Percentiles rank a stretch among this genome's conserved stretches.
Evolutionary conservation across 2,329 filamentous ascomycete genomes (phyloP).

Genomic region (Clonostachys rhizophaga): DNA sequence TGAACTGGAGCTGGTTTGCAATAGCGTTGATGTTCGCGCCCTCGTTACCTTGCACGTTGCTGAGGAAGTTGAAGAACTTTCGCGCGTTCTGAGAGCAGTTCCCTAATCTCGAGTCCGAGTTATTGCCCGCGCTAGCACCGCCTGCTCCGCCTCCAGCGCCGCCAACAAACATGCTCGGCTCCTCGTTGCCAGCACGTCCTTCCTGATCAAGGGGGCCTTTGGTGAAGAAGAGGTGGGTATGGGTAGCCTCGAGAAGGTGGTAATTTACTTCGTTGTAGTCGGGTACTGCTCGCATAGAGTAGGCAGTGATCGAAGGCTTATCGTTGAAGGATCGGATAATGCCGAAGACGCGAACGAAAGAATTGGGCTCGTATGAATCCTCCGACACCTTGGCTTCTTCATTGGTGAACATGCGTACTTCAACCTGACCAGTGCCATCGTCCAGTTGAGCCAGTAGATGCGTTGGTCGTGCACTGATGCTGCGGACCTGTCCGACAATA

Average conservation of each 20-base stretch:
- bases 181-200: constrained; percentile 30
- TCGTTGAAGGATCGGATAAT: constrained; percentile 79
- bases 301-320: constrained; percentile 75
- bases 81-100: constrained; percentile 52
- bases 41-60: constrained; percentile 69
- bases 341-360: constrained; percentile 83
- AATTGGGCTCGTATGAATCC: constrained; percentile 53
- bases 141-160: constrained; percentile 28
- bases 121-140: constrained; percentile 26
- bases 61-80: constrained; percentile 69
- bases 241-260: constrained; percentile 85
- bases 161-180: constrained; percentile 52
- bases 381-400: constrained; percentile 44
- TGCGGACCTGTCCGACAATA: constrained; percentile 86
- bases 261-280: constrained; percentile 93
- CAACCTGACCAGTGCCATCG: constrained; percentile 88
- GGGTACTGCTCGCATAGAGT: constrained; percentile 75
- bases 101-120: constrained; percentile 25
- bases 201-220: constrained; percentile 51
- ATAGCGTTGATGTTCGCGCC: constrained; percentile 80
- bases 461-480: constrained; percentile 79
- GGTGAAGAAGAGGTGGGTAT: constrained; percentile 80
- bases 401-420: constrained; percentile 86
- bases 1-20: constrained; percentile 59
- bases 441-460: constrained; percentile 92